phyloP scores from a whole-genome alignment of 129 eudicot genomes.

The Escallonia rubra region DNA sequence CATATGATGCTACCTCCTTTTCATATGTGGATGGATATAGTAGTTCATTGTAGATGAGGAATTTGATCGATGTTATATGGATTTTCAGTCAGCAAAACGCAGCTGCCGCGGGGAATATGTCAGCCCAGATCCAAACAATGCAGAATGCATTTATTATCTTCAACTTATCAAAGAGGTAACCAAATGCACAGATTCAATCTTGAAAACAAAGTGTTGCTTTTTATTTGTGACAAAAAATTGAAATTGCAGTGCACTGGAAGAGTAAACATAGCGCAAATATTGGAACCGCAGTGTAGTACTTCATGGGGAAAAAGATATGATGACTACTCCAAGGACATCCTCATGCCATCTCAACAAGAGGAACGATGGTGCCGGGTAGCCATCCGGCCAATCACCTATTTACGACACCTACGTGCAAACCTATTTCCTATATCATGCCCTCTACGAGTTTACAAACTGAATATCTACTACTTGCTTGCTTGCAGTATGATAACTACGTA shows the following conservation, averaged over 20 bases:
- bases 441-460: background rate
- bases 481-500: conserved; percentile 5
- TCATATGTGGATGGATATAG: too few species aligned
- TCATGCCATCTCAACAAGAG: conserved; percentile 8
- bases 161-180: conserved; percentile 15
- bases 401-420: background rate
- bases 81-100: conserved; percentile 21
- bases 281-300: conserved; percentile 4
- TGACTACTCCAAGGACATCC: background rate
- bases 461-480: background rate
- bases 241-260: conserved; percentile 7
- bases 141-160: conserved; percentile 13
- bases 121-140: conserved; percentile 20
- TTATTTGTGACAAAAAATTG: background rate
- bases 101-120: conserved; percentile 27
- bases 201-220: background rate
- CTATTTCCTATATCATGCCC: background rate
- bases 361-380: conserved; percentile 15
- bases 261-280: background rate
- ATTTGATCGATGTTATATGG: background rate
- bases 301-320: background rate
- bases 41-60: background rate
- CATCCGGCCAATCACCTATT: background rate
- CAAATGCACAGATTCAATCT: background rate
- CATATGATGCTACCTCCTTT: too few species aligned